Evolutionary conservation across 2,329 filamentous ascomycete species (phyloP), one percentile per base, ranked within the genome.

Genomic region (Penicillium griseofulvum): DNA sequence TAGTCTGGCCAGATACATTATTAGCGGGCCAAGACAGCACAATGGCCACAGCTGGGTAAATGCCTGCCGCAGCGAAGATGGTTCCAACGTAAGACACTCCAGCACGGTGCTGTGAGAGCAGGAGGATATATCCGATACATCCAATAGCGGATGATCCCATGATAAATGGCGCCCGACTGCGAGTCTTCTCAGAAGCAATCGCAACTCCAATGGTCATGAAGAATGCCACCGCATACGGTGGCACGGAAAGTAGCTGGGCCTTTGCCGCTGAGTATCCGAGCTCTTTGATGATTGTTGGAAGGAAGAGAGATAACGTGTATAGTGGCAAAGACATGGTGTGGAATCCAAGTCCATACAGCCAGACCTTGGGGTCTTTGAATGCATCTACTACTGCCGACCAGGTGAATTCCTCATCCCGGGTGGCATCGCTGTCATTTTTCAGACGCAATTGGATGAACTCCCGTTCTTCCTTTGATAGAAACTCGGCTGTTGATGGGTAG

Each of bases 1-100:
- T 90, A 0, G 85, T 88, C 70, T 89, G 86, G 0, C 86, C 85
- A 0, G 84, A 86, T 0, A 90, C 84, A 55, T 90, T 89, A 68
- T 87, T 88, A 1, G 87, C 86, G 0, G 86, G 85, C 87, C 87
- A 90, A 1, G 83, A 85, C 0, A 90, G 75, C 0, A 85, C 81
- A 2, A 88, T 78, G 0, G 85, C 85, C 0, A 74, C 81, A 0
- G 83, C 81, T 0, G 52, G 52, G 29, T 54, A 54, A n/a, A 54
- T 54, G 0, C 52, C 47, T 36, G 52, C 52, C 16, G 52, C 52
- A 11, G 52, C 52, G 19, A 54, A 54, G 24, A 54, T 54, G 3
- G 46, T 54, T 28, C 52, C 52, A 4, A 54, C 33, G 10, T 54
- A 54, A 34, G 47, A 50, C 2, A 54, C 52, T 2, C 52, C 46